phyloP scores from a whole-genome alignment of 2,329 filamentous ascomycete genomes.

The Claviceps sp. region DNA sequence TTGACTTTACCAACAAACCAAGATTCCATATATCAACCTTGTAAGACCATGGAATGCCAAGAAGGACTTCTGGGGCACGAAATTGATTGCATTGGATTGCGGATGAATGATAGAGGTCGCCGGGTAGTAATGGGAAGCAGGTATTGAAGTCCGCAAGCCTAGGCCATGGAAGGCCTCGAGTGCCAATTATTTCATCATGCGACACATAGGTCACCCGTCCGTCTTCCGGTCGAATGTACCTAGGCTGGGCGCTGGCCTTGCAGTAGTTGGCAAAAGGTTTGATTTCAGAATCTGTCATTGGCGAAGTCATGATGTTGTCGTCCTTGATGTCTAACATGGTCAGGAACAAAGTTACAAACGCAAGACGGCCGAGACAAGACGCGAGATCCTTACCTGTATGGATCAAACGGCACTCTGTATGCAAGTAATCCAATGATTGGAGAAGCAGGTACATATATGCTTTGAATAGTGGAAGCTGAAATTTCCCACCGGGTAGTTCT shows the following conservation, averaged over 20 bases:
- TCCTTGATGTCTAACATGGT: background rate
- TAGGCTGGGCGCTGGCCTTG: background rate
- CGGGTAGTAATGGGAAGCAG: background rate
- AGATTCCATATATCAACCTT: conserved; percentile 11
- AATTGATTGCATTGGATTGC: conserved; percentile 11
- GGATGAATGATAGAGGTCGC: conserved; percentile 4
- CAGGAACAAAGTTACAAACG: background rate
- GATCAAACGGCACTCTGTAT: no score
- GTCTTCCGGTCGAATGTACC: background rate
- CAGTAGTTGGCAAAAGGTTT: background rate
- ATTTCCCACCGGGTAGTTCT: conserved; percentile 5
- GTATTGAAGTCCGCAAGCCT: background rate
- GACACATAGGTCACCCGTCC: no score
- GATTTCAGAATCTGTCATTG: background rate
- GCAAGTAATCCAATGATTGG: background rate
- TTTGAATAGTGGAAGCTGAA: conserved; percentile 9
- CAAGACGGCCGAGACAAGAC: no score
- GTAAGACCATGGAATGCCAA: conserved; percentile 3
- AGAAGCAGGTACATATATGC: conserved; percentile 7
- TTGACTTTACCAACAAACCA: conserved; percentile 8
- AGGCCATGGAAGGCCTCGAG: background rate
- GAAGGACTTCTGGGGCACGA: conserved; percentile 11
- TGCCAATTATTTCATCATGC: no score
- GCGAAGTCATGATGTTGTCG: conserved; percentile 10
- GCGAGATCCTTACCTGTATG: no score